Base-by-base conservation (phyloP, 2,329 filamentous ascomycete species). In the Neofusicoccum laricinum region DNA sequence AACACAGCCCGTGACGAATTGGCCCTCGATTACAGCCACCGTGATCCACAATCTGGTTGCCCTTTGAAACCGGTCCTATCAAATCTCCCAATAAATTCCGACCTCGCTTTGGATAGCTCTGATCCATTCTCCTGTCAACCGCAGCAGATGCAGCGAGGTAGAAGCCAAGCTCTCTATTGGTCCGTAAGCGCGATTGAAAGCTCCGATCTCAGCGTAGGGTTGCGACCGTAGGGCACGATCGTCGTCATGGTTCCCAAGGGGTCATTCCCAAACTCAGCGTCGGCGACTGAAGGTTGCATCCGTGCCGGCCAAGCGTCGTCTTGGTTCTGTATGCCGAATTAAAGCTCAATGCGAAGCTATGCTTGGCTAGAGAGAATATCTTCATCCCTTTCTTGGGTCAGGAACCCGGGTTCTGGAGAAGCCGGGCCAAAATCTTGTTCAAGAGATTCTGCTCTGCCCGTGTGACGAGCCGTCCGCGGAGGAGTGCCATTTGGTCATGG, bases 31-130 rank as follows among this genome's bases (percentile, higher is more conserved):
- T 10, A 63, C 61, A 38, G 19, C 49, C 17, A 36, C 46, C 49
- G 49, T 55, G 49, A 48, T 53, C 49, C 49, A 36, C 30, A 46
- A 36, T 63, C 17, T 55, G 61, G 55, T 55, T 63, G 61, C 61
- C 61, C 61, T 55, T 46, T 55, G 61, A 63, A 55, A 63, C 61
- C 40, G 38, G 40, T 53, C 46, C 49, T 48, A 55, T 45, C 49
- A 34, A 55, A 63, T 63, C 61, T 63, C 61, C 40, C 49, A 55
- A 55, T 55, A 36, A 55, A 63, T 63, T 63, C 61, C 61, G 14
- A 14, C 30, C 61, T 63, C 61, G 61, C 61, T 25, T 48, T 30
- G 30, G 19, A 38, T 53, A 46, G 25, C 48, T 55, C 41, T 63
- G 48, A 45, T 45, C 50, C 62, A 64, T 64, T 64, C 62, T 64